A percentile compares a stretch with the other conserved stretches of the same genome.
These are phyloP conservation scores for Diaporthe australafricana DNA, from an alignment of 2,329 filamentous ascomycete genomes.

Conservation along the genomic window DNA sequence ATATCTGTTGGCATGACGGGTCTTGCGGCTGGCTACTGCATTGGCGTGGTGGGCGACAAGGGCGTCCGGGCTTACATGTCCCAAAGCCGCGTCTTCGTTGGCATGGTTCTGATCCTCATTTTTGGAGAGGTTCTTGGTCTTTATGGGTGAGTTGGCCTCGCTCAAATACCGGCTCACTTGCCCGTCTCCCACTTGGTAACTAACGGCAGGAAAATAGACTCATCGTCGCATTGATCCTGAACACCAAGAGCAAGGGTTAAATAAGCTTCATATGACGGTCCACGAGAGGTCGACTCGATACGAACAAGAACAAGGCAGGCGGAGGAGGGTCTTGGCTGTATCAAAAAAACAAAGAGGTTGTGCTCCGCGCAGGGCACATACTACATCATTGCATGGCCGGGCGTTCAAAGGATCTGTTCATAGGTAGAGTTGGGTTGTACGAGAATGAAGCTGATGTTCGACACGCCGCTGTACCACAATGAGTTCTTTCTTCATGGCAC, in stretches of 20 bases:
- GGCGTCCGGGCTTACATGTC: slow-evolving; percentile 96
- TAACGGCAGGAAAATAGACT: slow-evolving; percentile 64
- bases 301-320: background rate
- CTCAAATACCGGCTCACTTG: background rate
- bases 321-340: slow-evolving; percentile 30
- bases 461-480: background rate
- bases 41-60: slow-evolving; percentile 94
- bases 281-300: background rate
- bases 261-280: slow-evolving; percentile 44
- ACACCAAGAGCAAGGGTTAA: slow-evolving; percentile 81
- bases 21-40: slow-evolving; percentile 94
- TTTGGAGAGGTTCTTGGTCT: slow-evolving; percentile 97
- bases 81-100: slow-evolving; percentile 95
- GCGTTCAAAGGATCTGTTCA: slow-evolving; percentile 36
- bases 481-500: background rate
- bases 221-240: slow-evolving; percentile 92
- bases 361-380: slow-evolving; percentile 12
- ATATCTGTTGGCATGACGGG: slow-evolving; percentile 93
- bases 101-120: slow-evolving; percentile 98
- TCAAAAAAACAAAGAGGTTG: slow-evolving; percentile 25
- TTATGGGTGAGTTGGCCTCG: slow-evolving; percentile 78
- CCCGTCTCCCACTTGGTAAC: background rate
- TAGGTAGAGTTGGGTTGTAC: slow-evolving; percentile 34
- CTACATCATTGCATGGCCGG: slow-evolving; percentile 36
- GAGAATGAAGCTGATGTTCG: slow-evolving; percentile 35